Evolutionary conservation across 2,329 filamentous ascomycete genomes (phyloP).

Genomic region (Sporothrix protearum): DNA sequence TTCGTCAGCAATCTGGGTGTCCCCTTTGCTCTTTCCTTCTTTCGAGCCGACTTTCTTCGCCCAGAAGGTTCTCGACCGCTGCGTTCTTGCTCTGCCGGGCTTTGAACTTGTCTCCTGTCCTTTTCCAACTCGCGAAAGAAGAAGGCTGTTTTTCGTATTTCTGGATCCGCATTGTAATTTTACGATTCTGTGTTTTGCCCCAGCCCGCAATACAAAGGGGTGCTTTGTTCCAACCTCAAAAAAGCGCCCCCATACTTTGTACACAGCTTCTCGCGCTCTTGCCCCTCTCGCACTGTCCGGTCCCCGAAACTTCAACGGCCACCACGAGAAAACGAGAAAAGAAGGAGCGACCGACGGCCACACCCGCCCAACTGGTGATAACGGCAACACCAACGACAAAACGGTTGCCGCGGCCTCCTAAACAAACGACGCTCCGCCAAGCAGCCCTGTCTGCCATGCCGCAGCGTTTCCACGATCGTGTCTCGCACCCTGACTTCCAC

Average conservation of each 20-base stretch:
- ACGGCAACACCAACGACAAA: background rate
- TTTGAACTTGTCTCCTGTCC: background rate
- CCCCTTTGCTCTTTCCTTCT: background rate
- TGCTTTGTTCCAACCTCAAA: background rate
- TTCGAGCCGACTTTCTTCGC: slow-evolving; percentile 7
- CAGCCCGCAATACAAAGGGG: background rate
- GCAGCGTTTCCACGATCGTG: background rate
- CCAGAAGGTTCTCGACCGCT: background rate
- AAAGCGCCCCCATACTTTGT: slow-evolving; percentile 8
- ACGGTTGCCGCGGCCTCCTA: background rate
- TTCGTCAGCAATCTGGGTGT: slow-evolving; percentile 18
- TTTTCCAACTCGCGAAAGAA: background rate
- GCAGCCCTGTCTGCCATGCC: slow-evolving; percentile 14
- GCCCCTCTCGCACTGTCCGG: slow-evolving; percentile 17
- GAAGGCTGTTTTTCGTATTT: background rate
- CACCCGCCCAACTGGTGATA: background rate
- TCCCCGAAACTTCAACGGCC: background rate
- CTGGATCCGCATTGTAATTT: background rate
- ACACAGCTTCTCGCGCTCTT: slow-evolving; percentile 1
- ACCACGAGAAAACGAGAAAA: background rate
- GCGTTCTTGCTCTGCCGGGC: background rate
- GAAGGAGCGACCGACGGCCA: background rate
- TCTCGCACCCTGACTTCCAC: background rate
- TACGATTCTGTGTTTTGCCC: background rate
- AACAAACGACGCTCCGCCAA: background rate